phyloP scores from a whole-genome alignment of 225 moss, liverwort and hornwort genomes.

The Marchantia paleacea region DNA sequence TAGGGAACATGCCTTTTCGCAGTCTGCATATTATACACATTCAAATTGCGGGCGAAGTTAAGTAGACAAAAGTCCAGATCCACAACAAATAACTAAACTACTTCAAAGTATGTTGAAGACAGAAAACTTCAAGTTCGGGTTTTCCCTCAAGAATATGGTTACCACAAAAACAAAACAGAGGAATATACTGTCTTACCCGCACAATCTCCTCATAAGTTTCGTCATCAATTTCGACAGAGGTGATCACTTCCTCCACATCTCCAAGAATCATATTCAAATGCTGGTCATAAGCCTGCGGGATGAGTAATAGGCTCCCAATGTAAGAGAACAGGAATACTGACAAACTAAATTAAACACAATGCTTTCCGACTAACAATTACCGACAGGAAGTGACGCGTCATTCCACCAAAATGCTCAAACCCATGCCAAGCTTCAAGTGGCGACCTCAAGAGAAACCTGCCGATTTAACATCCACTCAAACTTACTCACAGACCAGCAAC shows the following conservation, averaged over 20 bases:
- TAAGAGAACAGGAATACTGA: background rate
- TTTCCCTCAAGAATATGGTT: too few species aligned
- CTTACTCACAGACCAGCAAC: background rate
- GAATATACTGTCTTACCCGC: conserved; percentile 52
- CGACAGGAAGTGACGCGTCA: background rate
- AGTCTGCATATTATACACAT: conserved; percentile 51
- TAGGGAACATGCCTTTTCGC: conserved; percentile 86
- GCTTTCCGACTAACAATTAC: background rate
- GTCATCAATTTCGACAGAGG: conserved; percentile 97
- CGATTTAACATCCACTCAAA: background rate
- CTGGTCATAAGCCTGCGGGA: conserved; percentile 92
- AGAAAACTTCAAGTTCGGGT: too few species aligned
- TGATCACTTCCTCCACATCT: conserved; percentile 94
- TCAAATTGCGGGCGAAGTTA: background rate
- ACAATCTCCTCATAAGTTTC: conserved; percentile 99
- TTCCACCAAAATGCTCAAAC: too few species aligned
- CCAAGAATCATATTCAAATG: conserved; percentile 99
- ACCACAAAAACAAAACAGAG: too few species aligned
- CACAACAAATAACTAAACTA: too few species aligned
- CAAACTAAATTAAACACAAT: background rate
- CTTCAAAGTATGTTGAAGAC: too few species aligned
- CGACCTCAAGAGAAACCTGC: background rate
- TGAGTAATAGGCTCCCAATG: background rate
- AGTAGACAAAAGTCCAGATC: too few species aligned
- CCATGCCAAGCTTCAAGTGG: background rate